Evolutionary conservation across 306 rosid species (phyloP).

Genomic region (Abrus pulchellus): DNA sequence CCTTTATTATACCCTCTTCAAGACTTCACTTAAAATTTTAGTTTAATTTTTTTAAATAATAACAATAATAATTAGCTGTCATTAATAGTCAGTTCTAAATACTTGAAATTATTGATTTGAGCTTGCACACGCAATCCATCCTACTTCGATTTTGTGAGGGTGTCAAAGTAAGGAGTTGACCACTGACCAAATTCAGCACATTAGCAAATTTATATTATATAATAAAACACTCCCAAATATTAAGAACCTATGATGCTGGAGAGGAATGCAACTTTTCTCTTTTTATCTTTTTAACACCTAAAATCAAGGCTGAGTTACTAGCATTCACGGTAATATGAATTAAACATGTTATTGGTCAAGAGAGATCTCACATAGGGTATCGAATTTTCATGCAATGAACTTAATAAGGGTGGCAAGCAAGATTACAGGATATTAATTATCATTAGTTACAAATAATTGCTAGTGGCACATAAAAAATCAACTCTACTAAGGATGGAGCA

Average conservation of each 20-base stretch:
- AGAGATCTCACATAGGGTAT: not conserved
- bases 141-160: too few relatives aligned
- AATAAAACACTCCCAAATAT: not conserved
- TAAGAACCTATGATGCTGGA: not conserved
- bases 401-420: not conserved
- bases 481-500: constrained; percentile 4
- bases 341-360: not conserved
- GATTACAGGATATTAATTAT: not conserved
- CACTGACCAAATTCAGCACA: too few relatives aligned
- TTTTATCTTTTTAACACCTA: not conserved
- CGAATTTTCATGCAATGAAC: not conserved
- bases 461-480: constrained; percentile 34
- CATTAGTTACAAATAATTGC: constrained; percentile 24
- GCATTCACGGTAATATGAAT: not conserved
- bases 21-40: too few relatives aligned
- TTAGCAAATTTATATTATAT: too few relatives aligned
- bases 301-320: not conserved
- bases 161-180: too few relatives aligned
- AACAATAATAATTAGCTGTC: too few relatives aligned
- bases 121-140: too few relatives aligned
- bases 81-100: too few relatives aligned
- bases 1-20: too few relatives aligned
- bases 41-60: too few relatives aligned
- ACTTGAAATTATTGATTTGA: too few relatives aligned
- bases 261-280: not conserved